phyloP scores from a whole-genome alignment of 305 asterid genomes.

The Fraxinus albicans region DNA sequence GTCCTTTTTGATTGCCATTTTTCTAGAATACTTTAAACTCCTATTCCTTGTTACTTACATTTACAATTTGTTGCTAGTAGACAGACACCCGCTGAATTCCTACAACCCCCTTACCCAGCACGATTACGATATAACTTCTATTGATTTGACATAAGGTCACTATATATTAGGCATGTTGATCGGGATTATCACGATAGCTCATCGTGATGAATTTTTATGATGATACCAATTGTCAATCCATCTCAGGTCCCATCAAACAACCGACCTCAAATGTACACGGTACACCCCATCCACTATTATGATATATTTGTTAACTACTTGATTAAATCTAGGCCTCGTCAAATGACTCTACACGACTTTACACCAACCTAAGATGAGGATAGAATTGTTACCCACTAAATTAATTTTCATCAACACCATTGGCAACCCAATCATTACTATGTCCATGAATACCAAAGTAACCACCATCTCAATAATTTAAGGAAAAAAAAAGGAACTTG shows the following conservation, averaged over 20 bases:
- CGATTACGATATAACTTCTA: neutral
- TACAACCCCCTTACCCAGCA: neutral
- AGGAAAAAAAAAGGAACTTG: too few species aligned
- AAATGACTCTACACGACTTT: neutral
- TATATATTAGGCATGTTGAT: neutral
- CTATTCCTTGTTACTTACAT: neutral
- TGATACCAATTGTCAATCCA: neutral
- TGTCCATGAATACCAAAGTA: neutral
- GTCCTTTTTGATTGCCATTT: neutral
- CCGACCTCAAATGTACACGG: neutral
- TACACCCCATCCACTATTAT: neutral
- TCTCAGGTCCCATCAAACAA: neutral
- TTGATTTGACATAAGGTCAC: neutral
- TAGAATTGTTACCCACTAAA: neutral
- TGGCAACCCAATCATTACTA: neutral
- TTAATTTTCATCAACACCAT: neutral
- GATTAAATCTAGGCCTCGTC: neutral
- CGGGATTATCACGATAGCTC: neutral
- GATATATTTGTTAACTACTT: neutral
- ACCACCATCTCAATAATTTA: neutral
- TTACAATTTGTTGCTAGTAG: neutral
- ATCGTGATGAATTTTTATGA: neutral
- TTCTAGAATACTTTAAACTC: neutral
- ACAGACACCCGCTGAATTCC: neutral
- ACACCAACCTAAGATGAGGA: neutral